Evolutionary conservation across 805 yeast genomes (phyloP), one percentile per base, ranked within the genome.

Genomic region (Yarrowia sp.): DNA sequence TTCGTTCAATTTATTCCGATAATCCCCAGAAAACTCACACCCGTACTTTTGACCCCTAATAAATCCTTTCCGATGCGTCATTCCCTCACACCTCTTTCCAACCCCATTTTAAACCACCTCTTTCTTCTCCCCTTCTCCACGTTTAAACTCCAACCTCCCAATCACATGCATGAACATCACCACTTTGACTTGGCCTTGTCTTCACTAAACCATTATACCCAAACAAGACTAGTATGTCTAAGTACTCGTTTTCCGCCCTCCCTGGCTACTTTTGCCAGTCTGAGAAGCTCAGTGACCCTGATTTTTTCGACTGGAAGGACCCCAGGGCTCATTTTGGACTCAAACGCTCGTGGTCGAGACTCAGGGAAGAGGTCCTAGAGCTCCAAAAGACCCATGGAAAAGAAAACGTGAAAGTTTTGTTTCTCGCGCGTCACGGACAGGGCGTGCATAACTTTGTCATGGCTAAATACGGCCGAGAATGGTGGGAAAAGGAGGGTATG

Each of bases 401-500:
- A 41, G 45, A 73, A n/a, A 63, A 71, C 19, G 85, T 83, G 75
- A 85, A 84, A 73, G 72, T 85, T 11, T 74, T 85, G 48, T 81
- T 81, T 70, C 77, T 84, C 43, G 86, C 84, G 5, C 79, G 87
- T 65, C 87, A 85, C 70, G 87, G 87, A 5, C 85, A 85, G 71
- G 87, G 87, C 1, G 83, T 72, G 73, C 87, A 85, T 72, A 85
- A 85, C 72, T 73, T 78, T 68, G 85, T 84, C 36, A 82, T 83
- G 72, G 64, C 77, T 16, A 77, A 77, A 64, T 84, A 84, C 72
- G 87, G 86, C 15, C 78, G 80, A 43, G 74, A 78, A 43, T 80
- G 72, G 14, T 84, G 86, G 86, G 80, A 83, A 69, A 78, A 77
- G 55, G 46, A 74, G 16, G 58, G 56, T 0, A 64, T 71, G 71